These are phyloP conservation scores for Candida corydali DNA, from an alignment of 805 yeast genomes.

Conservation along the genomic window DNA sequence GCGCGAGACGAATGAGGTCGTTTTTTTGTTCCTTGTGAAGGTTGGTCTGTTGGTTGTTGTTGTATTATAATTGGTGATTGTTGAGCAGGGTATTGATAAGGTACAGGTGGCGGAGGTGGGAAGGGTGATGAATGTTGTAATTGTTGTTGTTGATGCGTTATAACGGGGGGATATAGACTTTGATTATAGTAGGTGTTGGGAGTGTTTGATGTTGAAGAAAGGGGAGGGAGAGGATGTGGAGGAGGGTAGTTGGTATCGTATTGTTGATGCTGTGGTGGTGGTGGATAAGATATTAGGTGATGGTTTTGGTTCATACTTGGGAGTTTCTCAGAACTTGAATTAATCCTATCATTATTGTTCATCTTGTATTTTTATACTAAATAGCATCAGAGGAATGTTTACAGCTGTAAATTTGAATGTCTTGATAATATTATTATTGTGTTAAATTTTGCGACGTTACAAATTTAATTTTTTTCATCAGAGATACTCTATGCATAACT, in stretches of 20 bases:
- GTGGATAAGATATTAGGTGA: slow-evolving; percentile 1
- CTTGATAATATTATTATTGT: too few species aligned
- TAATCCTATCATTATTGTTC: too few species aligned
- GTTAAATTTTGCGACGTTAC: too few species aligned
- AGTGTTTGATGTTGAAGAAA: slow-evolving; percentile 4
- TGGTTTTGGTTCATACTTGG: not conserved
- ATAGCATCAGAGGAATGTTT: too few species aligned
- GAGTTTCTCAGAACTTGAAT: too few species aligned
- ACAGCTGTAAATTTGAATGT: too few species aligned
- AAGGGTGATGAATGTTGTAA: slow-evolving; percentile 1
- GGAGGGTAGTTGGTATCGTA: too few species aligned
- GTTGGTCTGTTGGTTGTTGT: not conserved
- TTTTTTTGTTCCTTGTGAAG: too few species aligned
- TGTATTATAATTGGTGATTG: slow-evolving; percentile 8
- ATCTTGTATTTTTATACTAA: too few species aligned
- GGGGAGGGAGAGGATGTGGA: not conserved
- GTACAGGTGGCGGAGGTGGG: not conserved
- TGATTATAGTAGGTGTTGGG: slow-evolving; percentile 1
- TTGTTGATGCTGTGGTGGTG: slow-evolving; percentile 1
- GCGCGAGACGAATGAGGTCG: slow-evolving; percentile 16
- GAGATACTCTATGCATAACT: too few species aligned
- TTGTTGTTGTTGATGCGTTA: slow-evolving; percentile 6
- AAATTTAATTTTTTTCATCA: too few species aligned
- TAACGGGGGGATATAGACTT: not conserved
- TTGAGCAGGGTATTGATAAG: slow-evolving; percentile 3